Conservation (phyloP, 768 basidiomycete genomes). For the Piloderma croceum region DNA sequence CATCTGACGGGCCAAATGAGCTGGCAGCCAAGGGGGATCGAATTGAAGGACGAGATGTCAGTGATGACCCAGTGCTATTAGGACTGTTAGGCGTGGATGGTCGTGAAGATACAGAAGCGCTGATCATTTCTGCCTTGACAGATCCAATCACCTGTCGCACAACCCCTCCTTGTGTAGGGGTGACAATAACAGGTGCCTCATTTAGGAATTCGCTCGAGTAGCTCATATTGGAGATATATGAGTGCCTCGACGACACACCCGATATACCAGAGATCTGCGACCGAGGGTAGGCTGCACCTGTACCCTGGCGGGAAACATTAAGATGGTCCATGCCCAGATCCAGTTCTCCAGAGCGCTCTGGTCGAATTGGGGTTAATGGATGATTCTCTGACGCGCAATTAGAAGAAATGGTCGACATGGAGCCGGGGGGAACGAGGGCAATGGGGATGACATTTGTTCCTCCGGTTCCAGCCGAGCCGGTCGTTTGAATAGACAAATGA, state of each 20-base stretch:
- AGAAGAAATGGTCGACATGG: slow-evolving; percentile 27
- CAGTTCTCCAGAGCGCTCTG: slow-evolving; percentile 54
- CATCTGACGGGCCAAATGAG: slow-evolving; percentile 67
- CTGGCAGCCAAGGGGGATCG: slow-evolving; percentile 66
- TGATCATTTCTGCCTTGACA: slow-evolving; percentile 75
- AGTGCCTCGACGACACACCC: slow-evolving; percentile 50
- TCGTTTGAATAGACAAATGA: slow-evolving; percentile 78
- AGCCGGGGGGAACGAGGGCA: slow-evolving; percentile 65
- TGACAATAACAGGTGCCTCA: slow-evolving; percentile 79
- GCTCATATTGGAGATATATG: slow-evolving; percentile 71
- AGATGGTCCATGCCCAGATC: slow-evolving; percentile 60
- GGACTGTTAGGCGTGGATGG: slow-evolving; percentile 34
- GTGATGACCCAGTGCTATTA: slow-evolving; percentile 34
- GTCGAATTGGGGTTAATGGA: slow-evolving; percentile 43
- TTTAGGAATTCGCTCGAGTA: slow-evolving; percentile 75
- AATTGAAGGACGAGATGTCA: slow-evolving; percentile 35
- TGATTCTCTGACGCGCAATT: slow-evolving; percentile 24
- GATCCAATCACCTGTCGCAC: slow-evolving; percentile 72
- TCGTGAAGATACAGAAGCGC: slow-evolving; percentile 32
- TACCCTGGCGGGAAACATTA: slow-evolving; percentile 51
- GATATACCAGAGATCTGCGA: slow-evolving; percentile 55
- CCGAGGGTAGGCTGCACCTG: slow-evolving; percentile 31
- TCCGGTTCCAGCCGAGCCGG: slow-evolving; percentile 63
- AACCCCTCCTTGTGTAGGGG: slow-evolving; percentile 51
- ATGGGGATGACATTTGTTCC: slow-evolving; percentile 86